Base-by-base conservation (phyloP, 1,284 basidiomycete species). In the Termitomyces sp. region DNA sequence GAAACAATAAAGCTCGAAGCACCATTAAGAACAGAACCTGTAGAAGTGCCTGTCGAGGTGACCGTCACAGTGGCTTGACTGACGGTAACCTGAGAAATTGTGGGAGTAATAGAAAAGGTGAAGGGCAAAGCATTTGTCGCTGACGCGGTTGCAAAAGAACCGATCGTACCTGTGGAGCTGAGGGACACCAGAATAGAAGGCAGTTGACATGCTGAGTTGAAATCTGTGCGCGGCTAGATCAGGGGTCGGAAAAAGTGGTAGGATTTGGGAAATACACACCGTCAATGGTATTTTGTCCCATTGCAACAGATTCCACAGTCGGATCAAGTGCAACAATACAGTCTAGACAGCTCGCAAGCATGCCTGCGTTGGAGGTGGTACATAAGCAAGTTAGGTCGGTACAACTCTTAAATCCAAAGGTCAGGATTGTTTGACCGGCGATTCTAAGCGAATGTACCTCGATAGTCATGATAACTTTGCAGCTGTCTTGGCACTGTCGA, bases 271-370 rank as follows among this genome's bases (percentile, higher is more conserved):
- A 26, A 3, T 17, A 60, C 64, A 41, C 38, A 67, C 65, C 28
- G 49, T 62, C 54, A 49, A 65, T 50, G 24, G 60, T 40, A 13
- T 7, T 26, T 41, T 67, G 59, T 8, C 50, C 62, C 28, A 50
- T 30, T 3, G 52, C 34, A 8, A 42, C 4, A 6, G 0, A 9
- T 7, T 4, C 31, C 2, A 47, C 24, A 3, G 58, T 53, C 10
- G 63, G 59, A 15, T 54, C 50, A 13, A 61, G 31, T 8, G 28
- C 44, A 15, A 61, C 58, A 15, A 65, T 42, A 44, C 65, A 67
- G 39, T 64, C 57, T 13, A 65, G 48, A 49, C 65, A 67, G 12
- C 43, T 54, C 38, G 58, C 54, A 17, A 67, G 55, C 12, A 50
- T 19, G 4, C 44, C 36, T 7, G 56, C 61, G 43, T 65, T 65